Evolutionary conservation across 176 grass and related monocot genomes (phyloP).

Genomic region (Musa troglodytarum): DNA sequence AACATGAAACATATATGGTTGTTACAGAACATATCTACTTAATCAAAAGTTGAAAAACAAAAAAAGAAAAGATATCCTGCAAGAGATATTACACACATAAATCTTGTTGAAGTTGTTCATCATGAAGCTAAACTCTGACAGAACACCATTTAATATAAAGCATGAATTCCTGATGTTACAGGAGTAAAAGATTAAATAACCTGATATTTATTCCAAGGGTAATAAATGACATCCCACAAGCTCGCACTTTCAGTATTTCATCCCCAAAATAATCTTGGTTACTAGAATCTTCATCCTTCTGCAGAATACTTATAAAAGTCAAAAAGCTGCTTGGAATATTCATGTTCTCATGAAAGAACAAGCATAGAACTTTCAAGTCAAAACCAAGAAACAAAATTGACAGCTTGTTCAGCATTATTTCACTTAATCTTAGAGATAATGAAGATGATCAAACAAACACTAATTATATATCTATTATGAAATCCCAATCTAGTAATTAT

Average conservation of each 20-base stretch:
- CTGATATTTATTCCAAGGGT: constrained; percentile 93
- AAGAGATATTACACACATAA: not conserved
- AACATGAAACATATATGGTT: not conserved
- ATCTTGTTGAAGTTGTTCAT: not conserved
- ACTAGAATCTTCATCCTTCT: constrained; percentile 34
- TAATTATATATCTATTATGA: not conserved
- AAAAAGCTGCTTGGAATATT: not conserved
- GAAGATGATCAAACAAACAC: not conserved
- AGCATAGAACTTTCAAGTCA: not conserved
- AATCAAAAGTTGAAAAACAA: not conserved
- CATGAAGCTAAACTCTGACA: not conserved
- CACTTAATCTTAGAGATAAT: not conserved
- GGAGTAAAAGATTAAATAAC: constrained; percentile 28
- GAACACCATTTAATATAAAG: not conserved
- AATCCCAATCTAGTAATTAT: not conserved
- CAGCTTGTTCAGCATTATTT: not conserved
- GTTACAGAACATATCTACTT: not conserved
- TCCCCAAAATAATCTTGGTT: constrained; percentile 54
- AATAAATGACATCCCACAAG: constrained; percentile 82
- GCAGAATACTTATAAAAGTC: constrained; percentile 25
- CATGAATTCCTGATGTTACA: constrained; percentile 4
- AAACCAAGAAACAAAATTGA: not conserved
- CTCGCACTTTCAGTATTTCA: constrained; percentile 90
- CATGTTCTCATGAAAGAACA: not conserved
- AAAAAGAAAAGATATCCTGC: not conserved